These are phyloP conservation scores for Ceratocystis cubensis DNA, from an alignment of 2,329 filamentous ascomycete species.

Conservation along the genomic window DNA sequence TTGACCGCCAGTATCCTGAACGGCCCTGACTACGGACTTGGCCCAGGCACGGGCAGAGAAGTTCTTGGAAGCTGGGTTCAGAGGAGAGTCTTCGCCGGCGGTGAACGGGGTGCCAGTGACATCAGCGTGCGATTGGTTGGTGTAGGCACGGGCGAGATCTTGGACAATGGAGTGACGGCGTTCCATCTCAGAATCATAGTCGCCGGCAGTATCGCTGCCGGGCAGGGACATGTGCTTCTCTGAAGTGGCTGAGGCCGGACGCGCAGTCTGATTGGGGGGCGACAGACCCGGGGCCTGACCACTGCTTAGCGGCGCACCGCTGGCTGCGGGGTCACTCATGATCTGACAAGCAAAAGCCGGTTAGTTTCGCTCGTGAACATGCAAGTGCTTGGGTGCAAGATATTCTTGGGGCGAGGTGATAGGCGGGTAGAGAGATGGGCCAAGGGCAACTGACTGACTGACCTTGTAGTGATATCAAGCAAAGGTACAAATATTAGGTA, in stretches of 20 bases:
- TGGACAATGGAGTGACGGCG: constrained; percentile 43
- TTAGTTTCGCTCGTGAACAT: background rate
- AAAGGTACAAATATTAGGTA: background rate
- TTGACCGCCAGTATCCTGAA: constrained; percentile 38
- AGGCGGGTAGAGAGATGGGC: background rate
- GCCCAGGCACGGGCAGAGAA: constrained; percentile 48
- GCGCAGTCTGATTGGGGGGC: constrained; percentile 1
- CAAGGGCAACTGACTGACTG: background rate
- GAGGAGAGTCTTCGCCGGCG: constrained; percentile 35
- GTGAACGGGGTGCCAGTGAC: constrained; percentile 39
- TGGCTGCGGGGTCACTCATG: constrained; percentile 13
- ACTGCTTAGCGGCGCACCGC: constrained; percentile 10
- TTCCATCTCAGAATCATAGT: constrained; percentile 35
- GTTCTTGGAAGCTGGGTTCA: constrained; percentile 41
- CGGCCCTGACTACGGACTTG: constrained; percentile 43
- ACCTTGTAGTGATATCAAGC: background rate
- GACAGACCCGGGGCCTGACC: constrained; percentile 5
- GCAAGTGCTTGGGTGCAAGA: background rate
- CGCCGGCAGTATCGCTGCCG: constrained; percentile 24
- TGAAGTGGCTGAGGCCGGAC: constrained; percentile 11
- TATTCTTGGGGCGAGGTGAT: background rate
- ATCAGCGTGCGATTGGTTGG: constrained; percentile 33
- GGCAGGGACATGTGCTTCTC: constrained; percentile 20
- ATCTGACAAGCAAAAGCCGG: background rate
- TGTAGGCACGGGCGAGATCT: constrained; percentile 44